Evolutionary conservation across 768 basidiomycete genomes (phyloP).

Genomic region (Podaxis sp.): DNA sequence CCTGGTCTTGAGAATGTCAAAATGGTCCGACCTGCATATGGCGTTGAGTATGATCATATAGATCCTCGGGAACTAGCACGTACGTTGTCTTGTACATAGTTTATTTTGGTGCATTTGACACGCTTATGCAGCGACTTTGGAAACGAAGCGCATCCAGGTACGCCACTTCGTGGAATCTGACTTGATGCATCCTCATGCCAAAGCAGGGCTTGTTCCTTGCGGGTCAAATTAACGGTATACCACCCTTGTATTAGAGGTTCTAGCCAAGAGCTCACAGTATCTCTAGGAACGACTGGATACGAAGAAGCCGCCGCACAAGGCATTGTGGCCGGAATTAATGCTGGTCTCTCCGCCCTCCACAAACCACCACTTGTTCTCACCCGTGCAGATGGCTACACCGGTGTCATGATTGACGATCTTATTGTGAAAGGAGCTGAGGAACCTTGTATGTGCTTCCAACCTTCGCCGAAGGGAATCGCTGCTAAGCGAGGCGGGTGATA

Average conservation of each 20-base stretch:
- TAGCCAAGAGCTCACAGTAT: not conserved
- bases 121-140: constrained; percentile 62
- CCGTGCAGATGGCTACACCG: constrained; percentile 84
- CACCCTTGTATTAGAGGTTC: not conserved
- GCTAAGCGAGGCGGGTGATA: constrained; percentile 28
- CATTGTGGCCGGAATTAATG: constrained; percentile 85
- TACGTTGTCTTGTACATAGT: constrained; percentile 34
- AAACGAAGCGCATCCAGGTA: constrained; percentile 82
- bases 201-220: constrained; percentile 79
- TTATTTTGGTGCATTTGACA: not conserved
- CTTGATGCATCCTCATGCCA: not conserved
- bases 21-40: constrained; percentile 85
- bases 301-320: constrained; percentile 95
- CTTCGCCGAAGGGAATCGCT: not conserved
- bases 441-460: constrained; percentile 60
- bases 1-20: constrained; percentile 83
- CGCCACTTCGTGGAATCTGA: not conserved
- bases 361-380: constrained; percentile 62
- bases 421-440: constrained; percentile 88
- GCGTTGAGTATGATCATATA: constrained; percentile 90
- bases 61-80: constrained; percentile 80
- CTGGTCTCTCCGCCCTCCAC: constrained; percentile 64
- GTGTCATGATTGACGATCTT: constrained; percentile 92
- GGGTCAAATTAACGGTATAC: constrained; percentile 81
- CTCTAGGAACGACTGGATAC: constrained; percentile 82